Conservation (phyloP, 495 filamentous ascomycete genomes). For the Penicillium arizonense region DNA sequence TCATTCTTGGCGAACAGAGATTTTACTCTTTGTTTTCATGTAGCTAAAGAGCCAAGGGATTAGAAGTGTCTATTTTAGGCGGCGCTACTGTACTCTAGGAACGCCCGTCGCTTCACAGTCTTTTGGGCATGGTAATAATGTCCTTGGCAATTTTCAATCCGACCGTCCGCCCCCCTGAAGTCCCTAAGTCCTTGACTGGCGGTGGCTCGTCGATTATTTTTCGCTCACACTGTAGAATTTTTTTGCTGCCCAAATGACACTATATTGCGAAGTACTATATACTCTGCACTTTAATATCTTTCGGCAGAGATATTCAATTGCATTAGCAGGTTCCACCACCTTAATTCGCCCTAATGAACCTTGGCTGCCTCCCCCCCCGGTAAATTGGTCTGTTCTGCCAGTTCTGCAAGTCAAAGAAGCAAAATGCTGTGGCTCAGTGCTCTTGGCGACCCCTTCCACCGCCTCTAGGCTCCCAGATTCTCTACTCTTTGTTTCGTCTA, state of each 20-base stretch:
- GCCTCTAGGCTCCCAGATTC: conserved; percentile 6
- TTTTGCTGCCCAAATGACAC: too few relatives aligned
- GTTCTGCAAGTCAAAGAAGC: background rate
- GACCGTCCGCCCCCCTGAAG: conserved; percentile 1
- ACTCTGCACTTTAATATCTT: background rate
- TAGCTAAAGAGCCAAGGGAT: too few relatives aligned
- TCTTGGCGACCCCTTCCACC: background rate
- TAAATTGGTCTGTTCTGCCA: background rate
- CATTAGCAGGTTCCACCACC: conserved; percentile 25
- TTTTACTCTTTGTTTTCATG: background rate
- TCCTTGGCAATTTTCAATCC: conserved; percentile 1
- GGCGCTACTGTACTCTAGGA: conserved; percentile 1
- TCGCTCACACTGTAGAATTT: too few relatives aligned
- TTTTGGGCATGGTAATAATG: background rate
- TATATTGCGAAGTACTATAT: too few relatives aligned
- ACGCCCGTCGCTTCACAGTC: background rate
- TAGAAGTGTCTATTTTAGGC: background rate
- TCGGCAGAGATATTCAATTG: conserved; percentile 5
- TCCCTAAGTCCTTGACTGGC: background rate
- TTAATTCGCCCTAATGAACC: conserved; percentile 11
- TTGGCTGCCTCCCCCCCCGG: too few relatives aligned
- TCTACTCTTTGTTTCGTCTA: background rate
- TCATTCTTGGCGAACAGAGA: background rate
- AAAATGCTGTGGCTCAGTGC: background rate
- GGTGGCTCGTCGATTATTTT: background rate